Evolutionary conservation across 345 rosid species (phyloP).

Genomic region (Linum trigynum): DNA sequence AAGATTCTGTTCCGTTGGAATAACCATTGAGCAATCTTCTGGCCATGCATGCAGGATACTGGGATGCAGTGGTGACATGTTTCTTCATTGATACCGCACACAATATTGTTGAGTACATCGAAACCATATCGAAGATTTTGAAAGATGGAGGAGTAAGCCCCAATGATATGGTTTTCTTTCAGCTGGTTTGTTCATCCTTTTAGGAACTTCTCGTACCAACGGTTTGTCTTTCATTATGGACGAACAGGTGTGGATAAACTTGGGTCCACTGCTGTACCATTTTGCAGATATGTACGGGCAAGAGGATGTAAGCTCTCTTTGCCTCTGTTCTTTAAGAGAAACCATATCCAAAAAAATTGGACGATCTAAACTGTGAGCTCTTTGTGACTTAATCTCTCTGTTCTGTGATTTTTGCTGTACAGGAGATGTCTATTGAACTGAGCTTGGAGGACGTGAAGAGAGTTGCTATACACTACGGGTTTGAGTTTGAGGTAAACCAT

Average conservation of each 20-base stretch:
- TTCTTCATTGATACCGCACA: constrained; percentile 97
- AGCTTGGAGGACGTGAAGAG: constrained; percentile 91
- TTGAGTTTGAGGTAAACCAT: constrained; percentile 51
- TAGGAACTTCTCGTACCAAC: background rate
- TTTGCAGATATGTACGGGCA: constrained; percentile 79
- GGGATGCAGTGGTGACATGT: constrained; percentile 97
- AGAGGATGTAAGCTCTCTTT: constrained; percentile 57
- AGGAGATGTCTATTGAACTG: constrained; percentile 97
- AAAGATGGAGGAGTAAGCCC: constrained; percentile 87
- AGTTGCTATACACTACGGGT: constrained; percentile 68
- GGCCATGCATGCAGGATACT: constrained; percentile 47
- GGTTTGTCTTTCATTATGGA: constrained; percentile 13
- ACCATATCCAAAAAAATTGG: background rate
- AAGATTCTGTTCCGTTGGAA: background rate
- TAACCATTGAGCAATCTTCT: constrained; percentile 15
- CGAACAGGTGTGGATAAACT: constrained; percentile 86
- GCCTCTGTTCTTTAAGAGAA: background rate
- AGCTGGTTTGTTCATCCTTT: background rate
- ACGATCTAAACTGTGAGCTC: no score
- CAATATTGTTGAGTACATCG: constrained; percentile 82
- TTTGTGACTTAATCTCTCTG: no score
- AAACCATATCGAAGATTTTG: constrained; percentile 79
- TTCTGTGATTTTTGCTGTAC: no score
- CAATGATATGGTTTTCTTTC: constrained; percentile 7
- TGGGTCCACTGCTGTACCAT: constrained; percentile 91